Base-by-base conservation (phyloP, 2,329 filamentous ascomycete species). In the Colletotrichum spinosum region DNA sequence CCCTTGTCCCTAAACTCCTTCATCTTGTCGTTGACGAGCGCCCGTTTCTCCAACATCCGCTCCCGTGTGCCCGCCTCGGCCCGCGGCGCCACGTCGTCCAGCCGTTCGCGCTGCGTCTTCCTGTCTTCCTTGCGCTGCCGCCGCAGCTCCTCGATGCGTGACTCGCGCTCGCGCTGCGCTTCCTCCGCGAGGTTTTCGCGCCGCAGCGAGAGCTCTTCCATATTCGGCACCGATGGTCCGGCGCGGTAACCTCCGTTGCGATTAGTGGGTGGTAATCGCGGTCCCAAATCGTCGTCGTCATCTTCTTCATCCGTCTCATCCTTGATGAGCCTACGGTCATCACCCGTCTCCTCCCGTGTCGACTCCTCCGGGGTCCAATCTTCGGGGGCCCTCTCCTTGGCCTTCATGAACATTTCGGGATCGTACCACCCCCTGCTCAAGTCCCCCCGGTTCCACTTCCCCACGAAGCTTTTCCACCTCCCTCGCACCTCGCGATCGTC, bases 351-450 rank as follows among this genome's bases (percentile, higher is more conserved):
- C 11, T n/a, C 51, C 8, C 37, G 37, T 13, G 46, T n/a, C 13
- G 15, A 5, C 8, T 13, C 33, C 35, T 39, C 17, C 45, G 15
- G 12, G 3, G 33, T 34, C 10, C 25, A 46, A 11, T 53, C 65
- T 56, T 49, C 64, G 11, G 68, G 55, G 1, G 64, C 67, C 68
- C 71, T 76, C 9, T 76, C 75, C 37, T 75, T 69, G 8, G 79
- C 76, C 33, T 76, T 73, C 41, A 72, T 70, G 67, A 92, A 88
- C 69, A 89, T 92, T 63, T 86, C 86, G 8, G 94, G 92, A 73
- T 97, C 93, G 78, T 98, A 99, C 95, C 95, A 99, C 51, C 93
- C 93, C 77, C 95, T 91, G 5, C 92, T 91, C 68, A 98, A 83
- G 79, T 95, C 92, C 74, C 90, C 91, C 72, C 88, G 87, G 80